These are phyloP conservation scores for Neurospora cerealis DNA, from an alignment of 495 filamentous ascomycete species.

Conservation along the genomic window DNA sequence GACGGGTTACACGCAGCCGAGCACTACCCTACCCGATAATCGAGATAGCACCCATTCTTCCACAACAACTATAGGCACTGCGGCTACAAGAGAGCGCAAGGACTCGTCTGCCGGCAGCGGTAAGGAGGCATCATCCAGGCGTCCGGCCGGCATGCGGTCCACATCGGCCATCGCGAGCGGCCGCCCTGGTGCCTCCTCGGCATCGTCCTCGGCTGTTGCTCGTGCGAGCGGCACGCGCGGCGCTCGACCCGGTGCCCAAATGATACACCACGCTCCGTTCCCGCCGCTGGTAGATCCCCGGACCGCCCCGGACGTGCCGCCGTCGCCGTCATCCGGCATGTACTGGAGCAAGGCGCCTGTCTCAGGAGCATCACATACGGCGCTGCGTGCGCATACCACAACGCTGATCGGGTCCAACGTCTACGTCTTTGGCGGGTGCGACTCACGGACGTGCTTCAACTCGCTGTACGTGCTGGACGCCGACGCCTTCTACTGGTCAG, in stretches of 20 bases:
- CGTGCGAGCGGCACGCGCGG: slow-evolving; percentile 19
- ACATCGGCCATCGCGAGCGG: slow-evolving; percentile 40
- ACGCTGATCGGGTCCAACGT: slow-evolving; percentile 51
- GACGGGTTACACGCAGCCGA: slow-evolving; percentile 12
- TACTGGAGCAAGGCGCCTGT: slow-evolving; percentile 54
- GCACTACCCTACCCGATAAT: slow-evolving; percentile 7
- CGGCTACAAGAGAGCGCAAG: slow-evolving; percentile 21
- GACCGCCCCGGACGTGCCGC: slow-evolving; percentile 46
- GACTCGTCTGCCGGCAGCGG: slow-evolving; percentile 33
- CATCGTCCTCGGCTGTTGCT: background rate
- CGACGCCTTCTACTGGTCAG: slow-evolving; percentile 54
- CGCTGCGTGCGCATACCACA: slow-evolving; percentile 52
- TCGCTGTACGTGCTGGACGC: slow-evolving; percentile 55
- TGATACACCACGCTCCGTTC: slow-evolving; percentile 27
- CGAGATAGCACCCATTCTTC: slow-evolving; percentile 1
- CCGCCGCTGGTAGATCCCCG: slow-evolving; percentile 47
- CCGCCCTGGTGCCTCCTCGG: slow-evolving; percentile 17
- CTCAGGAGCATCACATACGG: slow-evolving; percentile 45
- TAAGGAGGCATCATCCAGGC: slow-evolving; percentile 15
- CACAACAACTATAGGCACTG: background rate
- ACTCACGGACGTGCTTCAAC: slow-evolving; percentile 53
- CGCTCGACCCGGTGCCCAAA: background rate
- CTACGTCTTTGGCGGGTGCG: slow-evolving; percentile 59
- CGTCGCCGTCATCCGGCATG: slow-evolving; percentile 57
- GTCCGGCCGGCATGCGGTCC: slow-evolving; percentile 33